A percentile compares a stretch with the other conserved stretches of the same genome.
phyloP scores from a whole-genome alignment of 1,139 yeast species.

The Suhomyces terraborum region DNA sequence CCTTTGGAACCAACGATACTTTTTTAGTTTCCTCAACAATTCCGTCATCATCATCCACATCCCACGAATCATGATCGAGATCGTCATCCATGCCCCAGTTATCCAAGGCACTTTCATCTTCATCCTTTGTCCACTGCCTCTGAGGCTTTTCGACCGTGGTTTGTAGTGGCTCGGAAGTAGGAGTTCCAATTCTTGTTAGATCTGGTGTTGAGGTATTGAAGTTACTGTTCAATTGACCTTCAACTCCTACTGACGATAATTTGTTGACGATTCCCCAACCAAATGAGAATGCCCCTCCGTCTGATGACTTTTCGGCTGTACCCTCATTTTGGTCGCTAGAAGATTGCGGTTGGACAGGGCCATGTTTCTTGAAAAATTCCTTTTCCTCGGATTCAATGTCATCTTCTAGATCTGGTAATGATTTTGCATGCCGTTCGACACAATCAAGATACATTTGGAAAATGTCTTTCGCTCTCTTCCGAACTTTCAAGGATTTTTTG shows the following conservation, averaged over 20 bases:
- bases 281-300: conserved; percentile 22
- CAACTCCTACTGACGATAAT: conserved; percentile 32
- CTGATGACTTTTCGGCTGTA: conserved; percentile 1
- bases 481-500: conserved; percentile 60
- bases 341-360: conserved; percentile 17
- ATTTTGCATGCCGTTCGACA: conserved; percentile 62
- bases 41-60: conserved; percentile 1
- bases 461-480: conserved; percentile 69
- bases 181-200: conserved; percentile 31
- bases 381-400: conserved; percentile 34
- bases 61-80: conserved; percentile 26
- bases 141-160: background rate
- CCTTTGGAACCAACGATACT: conserved; percentile 1
- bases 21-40: conserved; percentile 17
- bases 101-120: conserved; percentile 8
- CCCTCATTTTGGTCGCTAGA: conserved; percentile 4
- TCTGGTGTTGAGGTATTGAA: conserved; percentile 48
- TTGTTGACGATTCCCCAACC: conserved; percentile 46
- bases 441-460: conserved; percentile 65
- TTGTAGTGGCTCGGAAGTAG: conserved; percentile 21
- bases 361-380: conserved; percentile 34
- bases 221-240: conserved; percentile 40
- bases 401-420: conserved; percentile 52
- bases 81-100: conserved; percentile 17
- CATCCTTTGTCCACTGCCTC: conserved; percentile 8